Evolutionary conservation across 495 filamentous ascomycete species (phyloP).

Genomic region (Aspergillus indologenus): DNA sequence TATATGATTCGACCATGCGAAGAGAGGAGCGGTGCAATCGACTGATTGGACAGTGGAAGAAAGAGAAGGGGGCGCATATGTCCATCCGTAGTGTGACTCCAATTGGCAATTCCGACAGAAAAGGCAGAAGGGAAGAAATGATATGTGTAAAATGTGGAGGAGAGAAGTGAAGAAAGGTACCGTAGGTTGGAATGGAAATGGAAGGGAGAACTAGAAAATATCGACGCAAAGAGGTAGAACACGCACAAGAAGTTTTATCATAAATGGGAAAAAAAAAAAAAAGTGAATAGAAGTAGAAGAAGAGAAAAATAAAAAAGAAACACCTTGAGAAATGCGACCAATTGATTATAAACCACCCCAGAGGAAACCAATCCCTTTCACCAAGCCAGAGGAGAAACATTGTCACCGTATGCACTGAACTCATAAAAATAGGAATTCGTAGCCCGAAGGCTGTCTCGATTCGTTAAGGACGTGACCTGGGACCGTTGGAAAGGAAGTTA

Average conservation of each 20-base stretch:
- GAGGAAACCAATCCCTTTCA: not conserved
- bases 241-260: not conserved
- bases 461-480: constrained; percentile 6
- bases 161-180: not conserved
- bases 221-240: constrained; percentile 4
- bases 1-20: not conserved
- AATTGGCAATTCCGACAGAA: constrained; percentile 15
- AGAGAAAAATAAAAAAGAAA: no score
- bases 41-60: constrained; percentile 8
- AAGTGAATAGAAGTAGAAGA: constrained; percentile 1
- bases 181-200: not conserved
- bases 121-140: no score
- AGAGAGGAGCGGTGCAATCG: not conserved
- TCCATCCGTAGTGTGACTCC: constrained; percentile 9
- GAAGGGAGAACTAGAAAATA: constrained; percentile 12
- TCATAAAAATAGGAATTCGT: constrained; percentile 9
- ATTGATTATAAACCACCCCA: not conserved
- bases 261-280: not conserved
- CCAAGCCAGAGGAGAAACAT: not conserved
- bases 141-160: not conserved
- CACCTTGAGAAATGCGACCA: constrained; percentile 10
- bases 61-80: constrained; percentile 14
- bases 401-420: constrained; percentile 6
- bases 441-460: constrained; percentile 9
- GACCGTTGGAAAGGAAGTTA: constrained; percentile 17